Percentiles rank a stretch among this genome's conserved stretches.
These are phyloP conservation scores for Russula earlei DNA, from an alignment of 768 basidiomycete species.

Conservation along the genomic window DNA sequence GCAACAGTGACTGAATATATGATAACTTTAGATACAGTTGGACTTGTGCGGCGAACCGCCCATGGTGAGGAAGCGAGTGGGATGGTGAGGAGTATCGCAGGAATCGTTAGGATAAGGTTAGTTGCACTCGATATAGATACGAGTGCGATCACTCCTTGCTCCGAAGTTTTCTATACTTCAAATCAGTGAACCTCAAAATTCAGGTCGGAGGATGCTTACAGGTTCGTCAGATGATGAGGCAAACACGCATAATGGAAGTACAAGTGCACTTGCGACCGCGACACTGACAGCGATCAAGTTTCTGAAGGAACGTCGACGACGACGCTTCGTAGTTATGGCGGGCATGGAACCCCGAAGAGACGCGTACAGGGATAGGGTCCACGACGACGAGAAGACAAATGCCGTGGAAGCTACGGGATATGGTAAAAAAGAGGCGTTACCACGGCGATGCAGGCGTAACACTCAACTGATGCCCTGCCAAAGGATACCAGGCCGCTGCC, in stretches of 20 bases:
- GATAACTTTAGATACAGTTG: constrained; percentile 40
- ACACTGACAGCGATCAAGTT: constrained; percentile 44
- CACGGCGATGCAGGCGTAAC: background rate
- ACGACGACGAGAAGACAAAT: constrained; percentile 57
- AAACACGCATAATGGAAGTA: constrained; percentile 51
- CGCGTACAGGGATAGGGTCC: constrained; percentile 56
- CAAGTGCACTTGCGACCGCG: constrained; percentile 37
- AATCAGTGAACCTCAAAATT: constrained; percentile 3
- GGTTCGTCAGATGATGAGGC: constrained; percentile 35
- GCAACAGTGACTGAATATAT: constrained; percentile 33
- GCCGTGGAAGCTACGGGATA: constrained; percentile 41
- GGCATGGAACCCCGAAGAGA: constrained; percentile 41
- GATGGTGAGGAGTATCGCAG: constrained; percentile 46
- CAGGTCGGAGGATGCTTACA: constrained; percentile 25
- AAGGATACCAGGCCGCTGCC: constrained; percentile 37
- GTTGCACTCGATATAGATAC: constrained; percentile 38
- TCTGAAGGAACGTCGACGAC: constrained; percentile 47
- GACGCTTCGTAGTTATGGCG: constrained; percentile 33
- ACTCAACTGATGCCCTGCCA: constrained; percentile 61
- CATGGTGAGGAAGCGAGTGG: constrained; percentile 44
- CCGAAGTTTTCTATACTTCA: constrained; percentile 23
- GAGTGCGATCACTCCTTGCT: constrained; percentile 26
- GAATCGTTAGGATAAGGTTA: constrained; percentile 50
- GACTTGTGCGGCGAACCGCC: constrained; percentile 32
- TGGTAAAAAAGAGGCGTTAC: background rate